These are phyloP conservation scores for Xylariaceae sp. DNA, from an alignment of 2,329 filamentous ascomycete species.

Conservation along the genomic window DNA sequence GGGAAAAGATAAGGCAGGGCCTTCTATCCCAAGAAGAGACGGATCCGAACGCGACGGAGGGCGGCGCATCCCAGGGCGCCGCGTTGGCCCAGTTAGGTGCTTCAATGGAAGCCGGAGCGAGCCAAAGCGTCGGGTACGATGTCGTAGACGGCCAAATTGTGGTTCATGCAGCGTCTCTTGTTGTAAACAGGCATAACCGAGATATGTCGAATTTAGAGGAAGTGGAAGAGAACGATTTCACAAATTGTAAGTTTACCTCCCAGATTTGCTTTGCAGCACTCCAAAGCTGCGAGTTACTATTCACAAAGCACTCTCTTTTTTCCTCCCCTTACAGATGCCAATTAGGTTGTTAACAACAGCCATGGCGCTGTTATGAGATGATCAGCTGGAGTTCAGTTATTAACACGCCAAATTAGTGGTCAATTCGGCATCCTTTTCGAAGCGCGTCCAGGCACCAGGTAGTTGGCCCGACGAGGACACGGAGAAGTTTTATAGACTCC, in stretches of 20 bases:
- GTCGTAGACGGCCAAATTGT: constrained; percentile 69
- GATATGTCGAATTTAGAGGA: constrained; percentile 49
- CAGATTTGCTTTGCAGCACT: neutral
- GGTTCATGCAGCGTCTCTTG: constrained; percentile 60
- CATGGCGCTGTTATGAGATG: neutral
- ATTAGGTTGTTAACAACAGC: neutral
- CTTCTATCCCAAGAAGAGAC: constrained; percentile 20
- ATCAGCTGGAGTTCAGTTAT: neutral
- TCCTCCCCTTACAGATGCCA: neutral
- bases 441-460: constrained; percentile 56
- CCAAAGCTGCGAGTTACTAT: neutral
- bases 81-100: constrained; percentile 19
- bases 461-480: constrained; percentile 68
- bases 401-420: constrained; percentile 29
- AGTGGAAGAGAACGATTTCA: constrained; percentile 74
- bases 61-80: constrained; percentile 18
- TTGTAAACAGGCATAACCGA: constrained; percentile 60
- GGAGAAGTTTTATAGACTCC: constrained; percentile 67
- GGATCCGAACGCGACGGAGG: constrained; percentile 23
- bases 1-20: constrained; percentile 33
- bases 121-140: constrained; percentile 37
- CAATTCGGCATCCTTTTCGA: constrained; percentile 62
- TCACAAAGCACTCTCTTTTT: neutral
- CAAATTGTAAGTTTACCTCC: constrained; percentile 37
- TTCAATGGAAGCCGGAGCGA: constrained; percentile 26